Evolutionary conservation across 345 rosid species (phyloP).

Genomic region (Anastatica hierochuntica): DNA sequence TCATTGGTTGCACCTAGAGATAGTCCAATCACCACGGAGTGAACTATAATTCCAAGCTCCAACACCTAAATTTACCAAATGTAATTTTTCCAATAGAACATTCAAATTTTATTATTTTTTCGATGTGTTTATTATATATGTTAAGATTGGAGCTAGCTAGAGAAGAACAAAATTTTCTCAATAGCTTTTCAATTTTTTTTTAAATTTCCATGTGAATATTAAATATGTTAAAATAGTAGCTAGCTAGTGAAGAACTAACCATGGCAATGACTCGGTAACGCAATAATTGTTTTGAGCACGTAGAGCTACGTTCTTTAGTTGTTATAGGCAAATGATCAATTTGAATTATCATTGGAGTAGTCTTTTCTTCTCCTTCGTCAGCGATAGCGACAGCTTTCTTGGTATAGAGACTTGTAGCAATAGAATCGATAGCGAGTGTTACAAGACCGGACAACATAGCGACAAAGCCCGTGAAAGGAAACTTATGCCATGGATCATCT

Average conservation of each 20-base stretch:
- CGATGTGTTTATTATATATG: too few species aligned
- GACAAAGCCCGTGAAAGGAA: constrained; percentile 62
- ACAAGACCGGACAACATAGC: constrained; percentile 65
- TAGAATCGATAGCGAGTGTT: constrained; percentile 59
- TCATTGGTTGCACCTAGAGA: constrained; percentile 61
- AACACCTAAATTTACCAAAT: constrained; percentile 34
- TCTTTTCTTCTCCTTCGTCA: not conserved
- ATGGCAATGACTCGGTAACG: constrained; percentile 52
- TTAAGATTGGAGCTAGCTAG: too few species aligned
- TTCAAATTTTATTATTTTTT: too few species aligned
- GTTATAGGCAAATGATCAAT: constrained; percentile 18
- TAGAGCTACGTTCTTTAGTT: constrained; percentile 10
- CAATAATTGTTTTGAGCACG: constrained; percentile 26
- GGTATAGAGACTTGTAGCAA: constrained; percentile 43
- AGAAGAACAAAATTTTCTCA: too few species aligned
- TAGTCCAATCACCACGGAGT: constrained; percentile 63
- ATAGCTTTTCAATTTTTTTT: not conserved
- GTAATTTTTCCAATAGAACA: not conserved
- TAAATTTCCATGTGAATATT: not conserved
- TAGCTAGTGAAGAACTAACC: constrained; percentile 28
- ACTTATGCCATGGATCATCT: constrained; percentile 71
- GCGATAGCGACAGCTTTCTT: constrained; percentile 14
- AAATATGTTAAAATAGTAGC: not conserved
- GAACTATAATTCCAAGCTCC: constrained; percentile 63
- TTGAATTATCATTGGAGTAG: constrained; percentile 16